These are phyloP conservation scores for Tritrichomonas foetus DNA, from an alignment of 208 protist species.

Conservation along the genomic window DNA sequence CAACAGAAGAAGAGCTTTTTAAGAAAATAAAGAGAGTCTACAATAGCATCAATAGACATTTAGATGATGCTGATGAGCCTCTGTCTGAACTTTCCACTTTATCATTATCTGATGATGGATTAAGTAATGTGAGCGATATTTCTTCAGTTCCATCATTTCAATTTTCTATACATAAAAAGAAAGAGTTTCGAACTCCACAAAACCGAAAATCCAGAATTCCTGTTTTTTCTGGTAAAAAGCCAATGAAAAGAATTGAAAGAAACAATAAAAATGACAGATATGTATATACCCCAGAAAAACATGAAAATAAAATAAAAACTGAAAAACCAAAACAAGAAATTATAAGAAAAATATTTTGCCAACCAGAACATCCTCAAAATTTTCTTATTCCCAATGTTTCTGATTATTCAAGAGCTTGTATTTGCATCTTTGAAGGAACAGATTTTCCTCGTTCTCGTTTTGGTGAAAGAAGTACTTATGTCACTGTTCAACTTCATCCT, in stretches of 20 bases:
- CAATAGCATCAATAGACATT: no score
- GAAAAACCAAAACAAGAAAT: no score
- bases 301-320: no score
- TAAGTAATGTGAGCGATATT: not conserved
- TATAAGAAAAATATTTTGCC: no score
- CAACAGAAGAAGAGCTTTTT: no score
- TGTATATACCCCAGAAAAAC: not conserved
- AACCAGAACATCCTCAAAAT: not conserved
- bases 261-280: no score
- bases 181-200: not conserved
- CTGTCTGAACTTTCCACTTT: no score
- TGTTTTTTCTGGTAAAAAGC: not conserved
- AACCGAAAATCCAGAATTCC: not conserved
- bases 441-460: not conserved
- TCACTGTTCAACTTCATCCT: not conserved
- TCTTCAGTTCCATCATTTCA: not conserved
- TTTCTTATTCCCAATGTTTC: not conserved
- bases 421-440: not conserved
- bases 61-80: no score
- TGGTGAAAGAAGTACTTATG: slow-evolving; percentile 37
- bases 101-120: no score
- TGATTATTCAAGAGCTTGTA: not conserved
- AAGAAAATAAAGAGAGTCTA: no score
- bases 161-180: not conserved
- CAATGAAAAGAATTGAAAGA: not conserved